Conservation (phyloP, 108 stramenopile species). For the Cyclotella distinguenda region DNA sequence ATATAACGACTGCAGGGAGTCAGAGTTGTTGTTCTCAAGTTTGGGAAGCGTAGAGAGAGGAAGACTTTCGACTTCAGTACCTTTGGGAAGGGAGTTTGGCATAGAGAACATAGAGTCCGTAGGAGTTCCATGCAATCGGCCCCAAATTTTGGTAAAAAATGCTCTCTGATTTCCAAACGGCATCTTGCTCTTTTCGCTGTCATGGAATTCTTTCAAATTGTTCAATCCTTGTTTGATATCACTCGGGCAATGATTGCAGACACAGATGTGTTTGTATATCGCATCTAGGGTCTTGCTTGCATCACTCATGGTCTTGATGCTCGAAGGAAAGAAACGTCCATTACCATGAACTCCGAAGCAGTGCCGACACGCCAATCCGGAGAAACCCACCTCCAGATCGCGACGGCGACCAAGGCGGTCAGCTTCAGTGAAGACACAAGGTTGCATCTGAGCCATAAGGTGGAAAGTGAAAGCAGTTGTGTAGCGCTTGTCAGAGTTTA, state of each 20-base stretch:
- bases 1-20: conserved; percentile 21
- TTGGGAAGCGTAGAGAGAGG: not conserved
- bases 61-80: not conserved
- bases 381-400: conserved; percentile 70
- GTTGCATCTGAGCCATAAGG: conserved; percentile 75
- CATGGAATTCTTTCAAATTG: conserved; percentile 36
- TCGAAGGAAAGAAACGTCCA: conserved; percentile 84
- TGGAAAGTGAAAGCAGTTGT: conserved; percentile 79
- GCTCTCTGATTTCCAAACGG: conserved; percentile 45
- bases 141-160: conserved; percentile 60
- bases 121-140: conserved; percentile 25
- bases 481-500: conserved; percentile 61
- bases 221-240: conserved; percentile 49
- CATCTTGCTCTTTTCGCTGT: conserved; percentile 45
- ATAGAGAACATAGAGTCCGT: not conserved
- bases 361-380: conserved; percentile 79
- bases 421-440: conserved; percentile 78
- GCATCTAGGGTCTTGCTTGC: conserved; percentile 80
- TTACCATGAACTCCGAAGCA: conserved; percentile 80
- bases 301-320: conserved; percentile 80
- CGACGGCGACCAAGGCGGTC: conserved; percentile 82
- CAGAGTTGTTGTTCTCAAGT: not conserved
- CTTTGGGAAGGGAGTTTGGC: not conserved
- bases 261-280: conserved; percentile 75
- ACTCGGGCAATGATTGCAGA: conserved; percentile 64